Base-by-base conservation (phyloP, 768 basidiomycete genomes). In the Kwoniella heveanensis region DNA sequence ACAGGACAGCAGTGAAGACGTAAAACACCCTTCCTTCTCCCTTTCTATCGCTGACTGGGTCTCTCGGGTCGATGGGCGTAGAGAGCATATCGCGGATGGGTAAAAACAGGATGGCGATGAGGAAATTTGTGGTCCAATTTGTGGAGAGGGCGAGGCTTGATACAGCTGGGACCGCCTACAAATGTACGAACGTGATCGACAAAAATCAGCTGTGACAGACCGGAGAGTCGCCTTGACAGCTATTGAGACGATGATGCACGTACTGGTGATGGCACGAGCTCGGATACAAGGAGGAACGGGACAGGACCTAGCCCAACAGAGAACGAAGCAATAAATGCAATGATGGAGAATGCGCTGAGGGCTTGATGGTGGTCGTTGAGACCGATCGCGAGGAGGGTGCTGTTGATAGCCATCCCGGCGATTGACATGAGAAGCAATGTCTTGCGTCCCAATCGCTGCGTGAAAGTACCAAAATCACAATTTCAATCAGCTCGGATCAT, bases 1-100 rank as follows among this genome's bases (percentile, higher is more conserved):
- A 66, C 30, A 94, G 81, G 13, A 88, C 71, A 0, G 72, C 83
- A 1, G 86, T 88, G 73, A 95, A 97, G 3, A 94, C 81, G 71
- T 88, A 94, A 77, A 97, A 97, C 1, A 97, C 87, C 50, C 89
- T 84, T n/a, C 92, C 92, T 71, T 90, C 88, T 67, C 90, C 88
- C 54, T 75, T 74, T 54, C 79, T 79, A 71, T 71, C 70, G 1
- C 82, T 77, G 48, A 84, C 82, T 6, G 73, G 66, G 48, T 64
- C 73, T n/a, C 57, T 50, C 3, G 62, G 67, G 21, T 68, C 68
- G 0, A 62, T 52, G 3, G 66, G 66, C 7, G 62, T 58, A 7
- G 72, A 69, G 10, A 98, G 83, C 21, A 85, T 69, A 79, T 91
- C 87, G 58, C 91, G 87, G 39, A 96, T 80, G 0, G 92, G 93